Conservation (phyloP, 2,329 filamentous ascomycete genomes). For the Tolypocladium amazonense region DNA sequence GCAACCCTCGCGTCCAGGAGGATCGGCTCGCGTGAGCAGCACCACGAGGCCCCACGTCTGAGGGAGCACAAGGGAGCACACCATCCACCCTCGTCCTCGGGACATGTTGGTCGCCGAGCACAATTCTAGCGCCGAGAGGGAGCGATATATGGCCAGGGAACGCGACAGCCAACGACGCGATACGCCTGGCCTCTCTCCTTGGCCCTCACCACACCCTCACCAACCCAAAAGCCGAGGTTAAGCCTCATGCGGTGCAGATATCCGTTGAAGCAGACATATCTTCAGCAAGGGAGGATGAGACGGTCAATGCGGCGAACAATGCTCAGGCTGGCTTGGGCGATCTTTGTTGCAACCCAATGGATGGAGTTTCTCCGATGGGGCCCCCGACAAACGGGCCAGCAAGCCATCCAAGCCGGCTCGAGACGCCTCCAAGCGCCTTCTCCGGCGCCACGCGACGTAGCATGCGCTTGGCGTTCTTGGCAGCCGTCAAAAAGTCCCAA, state of each 20-base stretch:
- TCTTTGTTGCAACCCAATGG: background rate
- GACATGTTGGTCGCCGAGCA: background rate
- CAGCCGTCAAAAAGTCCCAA: conserved; percentile 2
- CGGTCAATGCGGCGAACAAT: background rate
- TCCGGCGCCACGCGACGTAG: background rate
- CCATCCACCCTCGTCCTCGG: background rate
- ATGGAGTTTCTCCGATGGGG: background rate
- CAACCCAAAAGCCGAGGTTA: background rate
- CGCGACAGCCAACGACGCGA: background rate
- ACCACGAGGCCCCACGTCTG: background rate
- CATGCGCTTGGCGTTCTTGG: conserved; percentile 4
- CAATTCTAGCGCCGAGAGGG: background rate
- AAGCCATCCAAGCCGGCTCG: background rate
- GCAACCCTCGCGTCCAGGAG: background rate
- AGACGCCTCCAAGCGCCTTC: background rate
- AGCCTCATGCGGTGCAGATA: background rate
- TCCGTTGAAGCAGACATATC: background rate
- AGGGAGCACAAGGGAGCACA: background rate
- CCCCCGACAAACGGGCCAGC: background rate
- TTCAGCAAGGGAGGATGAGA: too few relatives aligned
- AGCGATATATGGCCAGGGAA: background rate
- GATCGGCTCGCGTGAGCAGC: background rate
- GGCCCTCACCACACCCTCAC: background rate
- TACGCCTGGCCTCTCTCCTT: background rate
- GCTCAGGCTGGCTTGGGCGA: background rate